Conservation (phyloP, 305 asterid genomes). For the Rubia tinctorum region DNA sequence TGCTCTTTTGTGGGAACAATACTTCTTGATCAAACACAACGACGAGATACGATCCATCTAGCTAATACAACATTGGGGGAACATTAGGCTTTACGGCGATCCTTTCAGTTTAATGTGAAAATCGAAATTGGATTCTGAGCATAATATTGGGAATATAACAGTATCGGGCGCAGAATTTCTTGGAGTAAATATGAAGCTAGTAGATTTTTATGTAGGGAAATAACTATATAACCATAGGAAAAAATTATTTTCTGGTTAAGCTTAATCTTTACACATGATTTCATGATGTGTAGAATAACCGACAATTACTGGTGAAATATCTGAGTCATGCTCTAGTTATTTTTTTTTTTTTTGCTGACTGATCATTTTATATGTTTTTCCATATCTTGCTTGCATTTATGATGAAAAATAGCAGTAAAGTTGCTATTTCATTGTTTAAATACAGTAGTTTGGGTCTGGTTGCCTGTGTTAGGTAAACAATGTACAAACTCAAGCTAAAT, state of each 20-base stretch:
- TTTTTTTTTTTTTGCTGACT: background rate
- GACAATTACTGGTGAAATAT: background rate
- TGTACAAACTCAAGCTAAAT: constrained; percentile 12
- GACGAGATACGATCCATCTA: no score
- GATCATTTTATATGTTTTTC: background rate
- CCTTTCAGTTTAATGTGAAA: background rate
- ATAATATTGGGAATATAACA: background rate
- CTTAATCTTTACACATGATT: background rate
- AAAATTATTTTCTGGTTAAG: background rate
- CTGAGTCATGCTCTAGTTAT: background rate
- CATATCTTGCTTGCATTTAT: background rate
- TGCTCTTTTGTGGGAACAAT: no score
- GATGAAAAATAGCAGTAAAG: background rate
- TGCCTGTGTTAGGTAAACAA: background rate
- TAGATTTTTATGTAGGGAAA: background rate
- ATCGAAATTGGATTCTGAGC: background rate
- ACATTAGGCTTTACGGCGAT: background rate
- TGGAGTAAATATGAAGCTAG: background rate
- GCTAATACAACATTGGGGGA: no score
- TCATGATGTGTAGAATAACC: background rate
- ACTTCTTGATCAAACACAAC: no score
- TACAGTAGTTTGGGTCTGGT: background rate
- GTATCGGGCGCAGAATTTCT: background rate
- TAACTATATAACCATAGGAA: background rate
- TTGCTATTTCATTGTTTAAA: background rate